These are phyloP conservation scores for Ogataea minuta DNA, from an alignment of 805 yeast species.

Conservation along the genomic window DNA sequence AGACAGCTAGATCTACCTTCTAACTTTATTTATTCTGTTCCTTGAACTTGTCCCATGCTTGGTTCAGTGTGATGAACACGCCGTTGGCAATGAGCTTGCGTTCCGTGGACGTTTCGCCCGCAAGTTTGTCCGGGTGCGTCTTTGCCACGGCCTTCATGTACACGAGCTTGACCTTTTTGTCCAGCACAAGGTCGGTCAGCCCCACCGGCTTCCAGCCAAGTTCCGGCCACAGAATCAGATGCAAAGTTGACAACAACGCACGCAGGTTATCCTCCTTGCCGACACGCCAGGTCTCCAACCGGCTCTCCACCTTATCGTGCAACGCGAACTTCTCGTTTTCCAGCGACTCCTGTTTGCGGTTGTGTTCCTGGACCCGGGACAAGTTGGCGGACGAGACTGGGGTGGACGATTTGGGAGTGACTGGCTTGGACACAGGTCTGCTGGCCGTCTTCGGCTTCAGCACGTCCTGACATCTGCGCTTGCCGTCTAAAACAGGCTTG, in stretches of 20 bases:
- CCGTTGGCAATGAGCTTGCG: constrained; percentile 81
- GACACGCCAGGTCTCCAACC: constrained; percentile 59
- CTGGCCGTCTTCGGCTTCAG: constrained; percentile 46
- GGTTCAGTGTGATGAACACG: constrained; percentile 78
- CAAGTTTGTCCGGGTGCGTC: constrained; percentile 83
- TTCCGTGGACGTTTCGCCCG: constrained; percentile 57
- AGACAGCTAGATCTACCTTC: constrained; percentile 8
- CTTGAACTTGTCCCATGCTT: constrained; percentile 87
- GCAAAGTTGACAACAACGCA: constrained; percentile 67
- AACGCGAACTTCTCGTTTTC: constrained; percentile 60
- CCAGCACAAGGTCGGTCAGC: constrained; percentile 75
- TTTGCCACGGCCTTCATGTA: constrained; percentile 80
- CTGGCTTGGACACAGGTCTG: constrained; percentile 30
- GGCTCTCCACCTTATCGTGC: constrained; percentile 59
- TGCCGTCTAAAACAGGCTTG: constrained; percentile 71
- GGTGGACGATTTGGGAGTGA: constrained; percentile 21
- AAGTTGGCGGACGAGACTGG: constrained; percentile 42
- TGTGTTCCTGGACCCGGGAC: constrained; percentile 48
- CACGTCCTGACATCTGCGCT: constrained; percentile 68
- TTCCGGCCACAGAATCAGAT: constrained; percentile 65
- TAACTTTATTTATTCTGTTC: constrained; percentile 17
- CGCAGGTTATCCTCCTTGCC: constrained; percentile 84
- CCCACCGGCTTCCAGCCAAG: constrained; percentile 65
- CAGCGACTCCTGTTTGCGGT: constrained; percentile 41
- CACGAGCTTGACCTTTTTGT: constrained; percentile 81